Percentiles rank a stretch among this genome's conserved stretches.
Conservation (phyloP, 306 rosid genomes). For the Citrullus mucosospermus region DNA sequence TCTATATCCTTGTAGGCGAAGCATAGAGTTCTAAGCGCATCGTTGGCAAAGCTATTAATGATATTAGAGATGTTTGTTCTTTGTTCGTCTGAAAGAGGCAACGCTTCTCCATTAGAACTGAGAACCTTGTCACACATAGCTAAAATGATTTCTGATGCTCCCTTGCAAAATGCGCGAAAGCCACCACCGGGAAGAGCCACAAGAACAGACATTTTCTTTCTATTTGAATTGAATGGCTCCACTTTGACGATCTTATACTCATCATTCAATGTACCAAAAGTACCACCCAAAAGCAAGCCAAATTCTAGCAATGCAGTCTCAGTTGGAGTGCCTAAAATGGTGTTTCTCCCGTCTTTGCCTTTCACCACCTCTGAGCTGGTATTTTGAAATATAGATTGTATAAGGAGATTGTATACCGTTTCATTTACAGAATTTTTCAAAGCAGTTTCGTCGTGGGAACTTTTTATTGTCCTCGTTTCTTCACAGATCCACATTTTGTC, state of each 20-base stretch:
- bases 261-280: constrained; percentile 21
- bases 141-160: constrained; percentile 72
- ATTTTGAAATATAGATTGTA: constrained; percentile 74
- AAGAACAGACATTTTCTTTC: constrained; percentile 68
- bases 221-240: constrained; percentile 70
- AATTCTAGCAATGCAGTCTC: constrained; percentile 66
- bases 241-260: constrained; percentile 42
- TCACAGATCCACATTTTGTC: constrained; percentile 57
- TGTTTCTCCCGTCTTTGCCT: constrained; percentile 40
- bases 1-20: constrained; percentile 48
- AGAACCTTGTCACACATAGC: constrained; percentile 54
- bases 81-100: constrained; percentile 33
- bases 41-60: constrained; percentile 51
- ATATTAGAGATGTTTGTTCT: constrained; percentile 30
- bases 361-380: constrained; percentile 59
- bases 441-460: constrained; percentile 1
- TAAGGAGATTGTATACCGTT: constrained; percentile 25
- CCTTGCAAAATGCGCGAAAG: constrained; percentile 61
- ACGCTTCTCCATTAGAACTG: constrained; percentile 39
- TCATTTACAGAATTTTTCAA: constrained; percentile 29
- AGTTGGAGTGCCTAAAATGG: constrained; percentile 64
- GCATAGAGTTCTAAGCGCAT: constrained; percentile 77
- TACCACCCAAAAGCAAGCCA: constrained; percentile 56
- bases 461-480: constrained; percentile 23
- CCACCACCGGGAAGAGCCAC: constrained; percentile 38